phyloP scores from a whole-genome alignment of 306 rosid genomes.

The Spatholobus suberectus region DNA sequence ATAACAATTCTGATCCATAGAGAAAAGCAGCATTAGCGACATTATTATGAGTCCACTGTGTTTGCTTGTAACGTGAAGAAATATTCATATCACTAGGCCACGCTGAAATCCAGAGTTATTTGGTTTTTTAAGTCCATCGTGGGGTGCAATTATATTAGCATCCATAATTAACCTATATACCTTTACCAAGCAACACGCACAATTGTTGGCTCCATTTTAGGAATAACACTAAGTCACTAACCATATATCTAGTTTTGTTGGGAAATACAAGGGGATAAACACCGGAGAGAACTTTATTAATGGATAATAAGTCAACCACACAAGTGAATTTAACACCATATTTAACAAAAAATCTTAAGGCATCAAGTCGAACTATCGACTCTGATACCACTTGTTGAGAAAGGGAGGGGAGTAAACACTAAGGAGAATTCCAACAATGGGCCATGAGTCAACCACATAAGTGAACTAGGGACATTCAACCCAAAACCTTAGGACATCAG shows the following conservation, averaged over 20 bases:
- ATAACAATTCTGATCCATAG: not conserved
- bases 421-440: too few relatives aligned
- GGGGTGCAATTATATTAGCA: not conserved
- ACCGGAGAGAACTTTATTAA: too few relatives aligned
- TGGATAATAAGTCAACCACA: too few relatives aligned
- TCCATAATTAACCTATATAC: not conserved
- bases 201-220: not conserved
- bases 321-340: too few relatives aligned
- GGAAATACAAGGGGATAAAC: too few relatives aligned
- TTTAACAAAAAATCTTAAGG: too few relatives aligned
- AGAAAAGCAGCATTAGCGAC: constrained; percentile 29
- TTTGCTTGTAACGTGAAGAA: constrained; percentile 27
- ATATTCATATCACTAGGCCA: constrained; percentile 20
- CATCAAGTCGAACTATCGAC: too few relatives aligned
- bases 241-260: not conserved
- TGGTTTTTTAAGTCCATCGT: not conserved
- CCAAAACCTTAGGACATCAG: too few relatives aligned
- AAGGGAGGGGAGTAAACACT: too few relatives aligned
- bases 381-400: too few relatives aligned
- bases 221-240: not conserved
- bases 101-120: not conserved
- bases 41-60: constrained; percentile 27
- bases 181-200: not conserved
- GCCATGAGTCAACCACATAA: too few relatives aligned
- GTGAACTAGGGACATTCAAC: too few relatives aligned